Evolutionary conservation across 306 rosid species (phyloP).

Genomic region (Cotoneaster glaucophyllus): DNA sequence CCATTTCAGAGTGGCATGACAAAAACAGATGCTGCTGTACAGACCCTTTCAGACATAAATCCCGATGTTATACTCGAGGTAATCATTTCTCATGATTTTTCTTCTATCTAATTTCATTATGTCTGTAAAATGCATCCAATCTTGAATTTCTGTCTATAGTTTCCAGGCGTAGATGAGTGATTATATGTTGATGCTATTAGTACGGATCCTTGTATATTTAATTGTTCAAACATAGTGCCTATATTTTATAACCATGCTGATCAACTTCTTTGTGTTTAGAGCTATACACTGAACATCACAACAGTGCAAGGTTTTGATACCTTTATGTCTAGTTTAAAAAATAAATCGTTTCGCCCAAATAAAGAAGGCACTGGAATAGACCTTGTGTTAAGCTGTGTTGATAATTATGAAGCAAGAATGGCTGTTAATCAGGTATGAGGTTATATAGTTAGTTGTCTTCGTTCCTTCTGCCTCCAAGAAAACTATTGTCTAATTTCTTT

Average conservation of each 20-base stretch:
- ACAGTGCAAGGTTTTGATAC: slow-evolving; percentile 89
- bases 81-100: not conserved
- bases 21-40: slow-evolving; percentile 94
- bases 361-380: slow-evolving; percentile 85
- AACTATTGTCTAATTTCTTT: not conserved
- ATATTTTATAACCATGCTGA: slow-evolving; percentile 21
- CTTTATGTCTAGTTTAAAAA: slow-evolving; percentile 65
- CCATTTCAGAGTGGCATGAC: slow-evolving; percentile 79
- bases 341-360: slow-evolving; percentile 61
- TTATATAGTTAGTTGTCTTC: not conserved
- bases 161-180: not conserved
- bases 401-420: slow-evolving; percentile 99
- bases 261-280: slow-evolving; percentile 40
- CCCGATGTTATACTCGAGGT: slow-evolving; percentile 96
- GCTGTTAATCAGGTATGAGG: slow-evolving; percentile 89
- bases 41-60: slow-evolving; percentile 89
- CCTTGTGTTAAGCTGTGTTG: slow-evolving; percentile 94
- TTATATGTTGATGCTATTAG: not conserved
- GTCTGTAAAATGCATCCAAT: not conserved
- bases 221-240: not conserved
- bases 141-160: not conserved
- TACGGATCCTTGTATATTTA: not conserved
- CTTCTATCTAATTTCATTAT: not conserved
- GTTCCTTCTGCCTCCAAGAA: not conserved
- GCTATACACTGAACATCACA: slow-evolving; percentile 87